Evolutionary conservation across 306 rosid genomes (phyloP), one percentile per base, ranked within the genome.

Genomic region (Ormosia semicastrata): DNA sequence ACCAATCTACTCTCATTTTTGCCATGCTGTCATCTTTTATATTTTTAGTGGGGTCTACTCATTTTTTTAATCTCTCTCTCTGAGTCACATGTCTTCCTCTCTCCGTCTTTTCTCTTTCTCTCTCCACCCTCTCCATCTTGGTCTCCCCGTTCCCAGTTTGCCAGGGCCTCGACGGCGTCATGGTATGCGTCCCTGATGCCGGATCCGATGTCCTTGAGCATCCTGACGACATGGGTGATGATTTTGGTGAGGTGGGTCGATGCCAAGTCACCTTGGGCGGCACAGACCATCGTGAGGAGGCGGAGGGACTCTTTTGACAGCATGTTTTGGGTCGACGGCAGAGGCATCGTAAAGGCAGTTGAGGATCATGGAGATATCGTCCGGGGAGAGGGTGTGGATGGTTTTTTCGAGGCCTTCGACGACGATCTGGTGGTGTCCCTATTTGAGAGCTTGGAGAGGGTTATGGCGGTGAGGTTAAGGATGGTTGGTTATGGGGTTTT

Each of bases 351-450:
- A 88, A 75, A 91, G 86, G 85, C 92, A 91, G 46, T 89, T 89
- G 40, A 91, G 92, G 9, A 89, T 89, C 93, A 91, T 89, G 3
- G 93, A 90, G 41, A 91, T 75, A 15, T 83, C 88, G 57, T 91
- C 93, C 1, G 90, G 85, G 15, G 92, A 74, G 12, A 91, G 87
- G 53, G 81, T 70, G 3, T 89, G 88, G 66, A 85, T 83, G 44
- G 75, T 91, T 54, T 87, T 88, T 64, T 88, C 93, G 15, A 89
- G 82, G 86, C 89, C 93, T 18, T 91, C 92, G 8, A 89, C 85
- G 75, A 93, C 92, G 86, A 91, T 88, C 73, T 89, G 95, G 81
- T 89, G 77, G 11, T 91, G 86, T 91, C 95, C 69, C 95, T 86
- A 77, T 91, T 93, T 9, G 95, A 81, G 34, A 91, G 93, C 78